A percentile compares a stretch with the other conserved stretches of the same genome.
These are phyloP conservation scores for Cutaneotrichosporon cavernicola DNA, from an alignment of 1,284 basidiomycete genomes.

Conservation along the genomic window DNA sequence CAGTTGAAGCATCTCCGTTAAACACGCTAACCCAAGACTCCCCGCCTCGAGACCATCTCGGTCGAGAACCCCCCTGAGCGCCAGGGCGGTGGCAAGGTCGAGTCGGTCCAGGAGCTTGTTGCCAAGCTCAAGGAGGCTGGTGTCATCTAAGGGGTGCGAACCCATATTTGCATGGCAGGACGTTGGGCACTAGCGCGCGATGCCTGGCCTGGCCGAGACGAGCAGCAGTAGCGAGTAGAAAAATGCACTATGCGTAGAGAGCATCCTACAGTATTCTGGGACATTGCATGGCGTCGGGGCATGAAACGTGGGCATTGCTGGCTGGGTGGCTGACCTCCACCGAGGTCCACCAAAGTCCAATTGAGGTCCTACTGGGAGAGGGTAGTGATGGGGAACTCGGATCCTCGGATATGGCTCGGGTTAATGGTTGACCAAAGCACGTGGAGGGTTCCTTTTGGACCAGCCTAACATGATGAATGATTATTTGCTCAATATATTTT, in stretches of 20 bases:
- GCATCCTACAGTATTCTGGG: neutral
- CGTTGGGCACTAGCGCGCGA: slow-evolving; percentile 7
- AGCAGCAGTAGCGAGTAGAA: slow-evolving; percentile 12
- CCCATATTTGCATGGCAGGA: slow-evolving; percentile 12
- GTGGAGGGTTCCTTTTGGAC: too few species aligned
- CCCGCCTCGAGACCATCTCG: slow-evolving; percentile 81
- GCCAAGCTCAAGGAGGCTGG: slow-evolving; percentile 88
- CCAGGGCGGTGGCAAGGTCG: slow-evolving; percentile 86
- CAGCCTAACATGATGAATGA: neutral
- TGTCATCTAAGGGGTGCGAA: slow-evolving; percentile 55
- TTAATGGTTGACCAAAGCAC: neutral
- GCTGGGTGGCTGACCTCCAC: neutral
- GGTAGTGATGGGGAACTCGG: neutral
- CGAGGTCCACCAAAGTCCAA: neutral
- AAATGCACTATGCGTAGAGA: slow-evolving; percentile 16
- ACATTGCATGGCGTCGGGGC: too few species aligned
- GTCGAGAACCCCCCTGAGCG: slow-evolving; percentile 90
- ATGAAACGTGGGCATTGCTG: too few species aligned
- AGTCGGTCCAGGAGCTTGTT: slow-evolving; percentile 84
- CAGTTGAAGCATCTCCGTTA: neutral
- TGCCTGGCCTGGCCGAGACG: slow-evolving; percentile 3
- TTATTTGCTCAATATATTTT: slow-evolving; percentile 3
- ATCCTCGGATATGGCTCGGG: neutral
- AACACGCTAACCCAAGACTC: slow-evolving; percentile 50
- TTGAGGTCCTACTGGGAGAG: too few species aligned